Base-by-base conservation (phyloP, 306 rosid genomes). In the Hippophae gyantsensis region DNA sequence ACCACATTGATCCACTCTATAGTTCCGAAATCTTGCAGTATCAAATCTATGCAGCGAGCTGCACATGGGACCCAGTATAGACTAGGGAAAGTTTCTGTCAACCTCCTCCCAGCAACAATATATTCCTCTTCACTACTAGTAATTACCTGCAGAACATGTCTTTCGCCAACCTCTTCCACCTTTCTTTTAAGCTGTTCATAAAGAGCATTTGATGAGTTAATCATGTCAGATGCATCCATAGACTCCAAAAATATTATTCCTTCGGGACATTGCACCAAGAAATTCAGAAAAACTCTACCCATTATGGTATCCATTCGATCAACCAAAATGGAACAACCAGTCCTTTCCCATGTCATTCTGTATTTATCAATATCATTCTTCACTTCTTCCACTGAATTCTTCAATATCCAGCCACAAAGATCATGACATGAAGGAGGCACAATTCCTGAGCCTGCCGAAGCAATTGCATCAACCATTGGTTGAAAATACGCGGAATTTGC, bases 41-140 rank as follows among this genome's bases (percentile, higher is more conserved):
- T 81, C 69, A 79, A 64, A 71, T 80, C 89, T 70, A 87, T 74
- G 70, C 82, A 82, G 70, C 56, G 69, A 70, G 79, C 63, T 18
- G 79, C 85, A 72, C 95, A 87, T 45, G 97, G 85, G 70, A 78
- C 69, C 95, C 94, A 87, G 74, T 82, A 87, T 58, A 90, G 82
- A 71, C 69, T 76, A 44, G 95, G 88, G 79, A 75, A 83, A 58
- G 80, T 70, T 44, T 87, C 95, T 6, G 79, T 69, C 76, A 90
- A 64, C 77, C 66, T 77, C 60, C 70, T 76, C 68, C 97, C 94
- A 8, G 83, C 87, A 79, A 54, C 62, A 58, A 70, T 73, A 76
- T 70, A 90, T 59, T 73, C 81, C 65, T 87, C 94, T 54, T 81
- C 83, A 42, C 77, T 74, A 5, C 81, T 52, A 8, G 85, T 79